A percentile compares a stretch with the other conserved stretches of the same genome.
phyloP scores from a whole-genome alignment of 2,329 filamentous ascomycete genomes.

The Hypoxylon sp. region DNA sequence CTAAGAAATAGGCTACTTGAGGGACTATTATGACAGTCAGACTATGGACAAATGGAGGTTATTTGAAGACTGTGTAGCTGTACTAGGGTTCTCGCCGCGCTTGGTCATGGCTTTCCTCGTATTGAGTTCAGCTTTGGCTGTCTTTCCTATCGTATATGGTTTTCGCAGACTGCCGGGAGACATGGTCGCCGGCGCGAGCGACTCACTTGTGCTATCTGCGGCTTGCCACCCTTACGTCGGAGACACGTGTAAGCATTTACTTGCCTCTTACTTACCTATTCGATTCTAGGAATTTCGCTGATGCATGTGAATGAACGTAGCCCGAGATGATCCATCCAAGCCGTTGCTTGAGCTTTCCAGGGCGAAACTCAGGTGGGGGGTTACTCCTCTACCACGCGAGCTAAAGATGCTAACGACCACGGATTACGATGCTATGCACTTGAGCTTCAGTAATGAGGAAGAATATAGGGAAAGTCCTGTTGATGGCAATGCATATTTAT shows the following conservation, averaged over 20 bases:
- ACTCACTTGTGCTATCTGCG: slow-evolving; percentile 12
- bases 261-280: no score
- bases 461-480: slow-evolving; percentile 2
- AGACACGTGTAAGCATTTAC: no score
- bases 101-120: slow-evolving; percentile 2
- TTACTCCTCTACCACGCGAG: not conserved
- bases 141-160: slow-evolving; percentile 9
- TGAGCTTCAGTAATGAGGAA: not conserved
- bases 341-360: slow-evolving; percentile 1
- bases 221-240: slow-evolving; percentile 6
- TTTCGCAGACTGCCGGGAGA: slow-evolving; percentile 2
- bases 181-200: slow-evolving; percentile 7
- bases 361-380: slow-evolving; percentile 10
- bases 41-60: no score
- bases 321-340: not conserved
- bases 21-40: no score
- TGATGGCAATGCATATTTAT: not conserved
- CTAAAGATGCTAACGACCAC: no score
- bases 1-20: no score
- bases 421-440: no score
- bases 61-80: no score
- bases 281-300: no score
- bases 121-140: not conserved
- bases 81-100: slow-evolving; percentile 6
- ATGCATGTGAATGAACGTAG: no score